Conservation (phyloP, 1,284 basidiomycete species). For the Ceratobasidium sp. region DNA sequence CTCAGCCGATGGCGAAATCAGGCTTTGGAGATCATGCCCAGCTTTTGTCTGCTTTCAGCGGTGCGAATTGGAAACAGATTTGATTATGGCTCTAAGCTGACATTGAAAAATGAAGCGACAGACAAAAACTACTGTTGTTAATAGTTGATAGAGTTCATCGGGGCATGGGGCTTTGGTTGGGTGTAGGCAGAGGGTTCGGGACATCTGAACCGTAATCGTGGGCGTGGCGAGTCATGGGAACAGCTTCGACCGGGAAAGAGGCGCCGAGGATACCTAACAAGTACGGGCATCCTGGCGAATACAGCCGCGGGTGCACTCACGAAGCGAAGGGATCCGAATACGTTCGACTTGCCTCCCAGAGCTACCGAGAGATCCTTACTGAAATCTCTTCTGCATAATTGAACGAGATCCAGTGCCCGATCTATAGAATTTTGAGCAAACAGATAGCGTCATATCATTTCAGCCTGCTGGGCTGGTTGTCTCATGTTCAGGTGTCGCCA, state of each 20-base stretch:
- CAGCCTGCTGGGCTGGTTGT: neutral
- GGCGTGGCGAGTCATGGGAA: constrained; percentile 37
- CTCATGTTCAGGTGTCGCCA: neutral
- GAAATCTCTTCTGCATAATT: neutral
- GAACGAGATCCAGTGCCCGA: neutral
- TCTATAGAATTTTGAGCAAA: neutral
- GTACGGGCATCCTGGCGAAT: neutral
- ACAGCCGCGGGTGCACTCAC: neutral
- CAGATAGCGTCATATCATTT: neutral
- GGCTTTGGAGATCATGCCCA: constrained; percentile 31
- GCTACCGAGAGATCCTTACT: constrained; percentile 21
- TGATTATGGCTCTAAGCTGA: constrained; percentile 22
- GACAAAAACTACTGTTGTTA: constrained; percentile 20
- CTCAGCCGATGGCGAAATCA: constrained; percentile 38
- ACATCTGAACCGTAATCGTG: neutral
- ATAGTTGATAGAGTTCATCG: constrained; percentile 29
- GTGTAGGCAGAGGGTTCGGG: constrained; percentile 12
- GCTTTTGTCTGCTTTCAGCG: constrained; percentile 20
- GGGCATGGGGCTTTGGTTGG: constrained; percentile 30
- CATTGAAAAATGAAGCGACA: constrained; percentile 27
- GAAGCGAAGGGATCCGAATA: constrained; percentile 16
- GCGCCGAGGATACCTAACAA: constrained; percentile 33
- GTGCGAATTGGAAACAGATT: constrained; percentile 23
- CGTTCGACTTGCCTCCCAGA: constrained; percentile 23
- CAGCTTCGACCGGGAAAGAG: constrained; percentile 38